Conservation (phyloP, 2,329 filamentous ascomycete genomes). For the Albophoma yamanashiensis region DNA sequence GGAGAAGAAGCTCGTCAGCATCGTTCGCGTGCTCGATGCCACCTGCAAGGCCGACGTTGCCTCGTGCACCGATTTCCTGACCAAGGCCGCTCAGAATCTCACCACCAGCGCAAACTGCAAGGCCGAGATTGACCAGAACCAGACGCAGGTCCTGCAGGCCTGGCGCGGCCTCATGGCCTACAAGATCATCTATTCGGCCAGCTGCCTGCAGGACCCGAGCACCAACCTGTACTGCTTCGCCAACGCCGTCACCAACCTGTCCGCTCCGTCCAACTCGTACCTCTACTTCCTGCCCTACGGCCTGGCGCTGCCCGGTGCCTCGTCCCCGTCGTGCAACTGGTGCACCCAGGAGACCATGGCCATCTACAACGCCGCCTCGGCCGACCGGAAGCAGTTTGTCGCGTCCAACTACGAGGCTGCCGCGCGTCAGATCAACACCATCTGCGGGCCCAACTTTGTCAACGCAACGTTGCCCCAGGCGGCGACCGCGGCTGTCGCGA, state of each 20-base stretch:
- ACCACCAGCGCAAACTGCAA: constrained; percentile 55
- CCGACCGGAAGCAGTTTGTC: constrained; percentile 55
- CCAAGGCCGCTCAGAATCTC: constrained; percentile 53
- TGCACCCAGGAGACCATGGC: constrained; percentile 77
- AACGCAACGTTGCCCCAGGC: constrained; percentile 40
- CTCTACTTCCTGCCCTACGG: constrained; percentile 83
- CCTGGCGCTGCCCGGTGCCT: constrained; percentile 52
- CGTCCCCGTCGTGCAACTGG: constrained; percentile 61
- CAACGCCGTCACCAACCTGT: constrained; percentile 68
- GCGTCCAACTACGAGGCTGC: constrained; percentile 58
- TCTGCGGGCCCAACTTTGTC: constrained; percentile 47
- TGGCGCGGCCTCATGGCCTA: constrained; percentile 71
- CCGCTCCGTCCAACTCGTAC: constrained; percentile 61
- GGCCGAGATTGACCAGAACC: constrained; percentile 54
- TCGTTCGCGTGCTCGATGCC: constrained; percentile 68
- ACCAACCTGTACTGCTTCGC: constrained; percentile 70
- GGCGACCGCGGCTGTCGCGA: constrained; percentile 7
- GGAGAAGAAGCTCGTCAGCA: constrained; percentile 56
- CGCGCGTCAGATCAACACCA: constrained; percentile 61
- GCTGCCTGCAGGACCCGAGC: constrained; percentile 60
- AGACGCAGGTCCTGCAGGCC: constrained; percentile 62
- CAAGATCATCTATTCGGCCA: constrained; percentile 64
- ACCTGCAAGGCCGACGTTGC: constrained; percentile 60
- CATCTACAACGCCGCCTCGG: constrained; percentile 61
- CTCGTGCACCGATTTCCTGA: constrained; percentile 56